These are phyloP conservation scores for Pseudocercospora vitis DNA, from an alignment of 2,329 filamentous ascomycete genomes.

Conservation along the genomic window DNA sequence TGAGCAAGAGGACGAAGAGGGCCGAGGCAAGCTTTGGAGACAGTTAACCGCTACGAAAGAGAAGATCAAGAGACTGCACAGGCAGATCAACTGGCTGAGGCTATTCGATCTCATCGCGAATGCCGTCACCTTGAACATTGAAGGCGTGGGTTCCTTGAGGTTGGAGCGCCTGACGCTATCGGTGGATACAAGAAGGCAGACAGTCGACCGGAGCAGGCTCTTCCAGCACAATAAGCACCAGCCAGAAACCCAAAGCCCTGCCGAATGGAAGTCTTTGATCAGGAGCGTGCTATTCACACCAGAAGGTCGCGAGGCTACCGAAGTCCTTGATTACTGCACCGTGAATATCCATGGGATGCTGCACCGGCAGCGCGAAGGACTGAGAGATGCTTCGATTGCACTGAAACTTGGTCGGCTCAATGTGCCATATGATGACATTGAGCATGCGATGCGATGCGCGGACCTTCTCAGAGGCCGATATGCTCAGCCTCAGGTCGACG, in stretches of 20 bases:
- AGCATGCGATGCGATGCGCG: conserved; percentile 60
- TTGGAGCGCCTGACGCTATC: conserved; percentile 80
- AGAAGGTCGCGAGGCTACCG: conserved; percentile 78
- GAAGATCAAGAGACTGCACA: conserved; percentile 78
- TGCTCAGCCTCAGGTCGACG: conserved; percentile 34
- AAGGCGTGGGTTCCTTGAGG: conserved; percentile 80
- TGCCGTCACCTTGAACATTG: conserved; percentile 72
- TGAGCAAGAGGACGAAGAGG: conserved; percentile 37
- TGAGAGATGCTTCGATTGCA: conserved; percentile 85
- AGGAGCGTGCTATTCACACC: conserved; percentile 87
- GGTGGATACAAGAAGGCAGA: conserved; percentile 87
- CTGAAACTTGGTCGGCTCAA: conserved; percentile 89
- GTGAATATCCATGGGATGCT: conserved; percentile 90
- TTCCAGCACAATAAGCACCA: conserved; percentile 76
- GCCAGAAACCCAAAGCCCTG: conserved; percentile 66
- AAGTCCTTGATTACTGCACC: conserved; percentile 82
- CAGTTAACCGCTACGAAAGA: conserved; percentile 77
- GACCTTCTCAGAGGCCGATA: conserved; percentile 47
- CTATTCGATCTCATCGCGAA: conserved; percentile 86
- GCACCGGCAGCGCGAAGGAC: conserved; percentile 78
- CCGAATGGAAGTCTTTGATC: conserved; percentile 89
- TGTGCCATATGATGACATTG: conserved; percentile 84
- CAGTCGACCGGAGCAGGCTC: conserved; percentile 84
- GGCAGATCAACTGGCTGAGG: conserved; percentile 82
- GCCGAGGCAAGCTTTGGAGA: conserved; percentile 72